Conservation (phyloP, 1,284 basidiomycete genomes). For the Ceratobasidium sp. region DNA sequence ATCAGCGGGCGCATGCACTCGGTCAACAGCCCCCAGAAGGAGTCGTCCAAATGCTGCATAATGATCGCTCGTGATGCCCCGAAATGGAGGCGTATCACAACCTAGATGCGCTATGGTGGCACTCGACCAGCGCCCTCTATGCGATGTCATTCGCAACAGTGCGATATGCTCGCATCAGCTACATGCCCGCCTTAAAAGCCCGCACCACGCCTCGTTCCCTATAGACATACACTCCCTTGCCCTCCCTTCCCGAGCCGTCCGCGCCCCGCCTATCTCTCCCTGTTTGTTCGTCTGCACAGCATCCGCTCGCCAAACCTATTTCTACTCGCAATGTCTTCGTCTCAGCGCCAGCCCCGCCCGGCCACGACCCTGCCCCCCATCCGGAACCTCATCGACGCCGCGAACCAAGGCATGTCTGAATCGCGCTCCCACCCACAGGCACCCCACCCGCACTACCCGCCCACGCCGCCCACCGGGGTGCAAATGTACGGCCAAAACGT, state of each 20-base stretch:
- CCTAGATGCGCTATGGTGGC: constrained; percentile 14
- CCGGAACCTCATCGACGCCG: constrained; percentile 13
- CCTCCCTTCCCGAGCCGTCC: constrained; percentile 1
- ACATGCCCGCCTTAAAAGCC: constrained; percentile 12
- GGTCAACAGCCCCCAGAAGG: constrained; percentile 35
- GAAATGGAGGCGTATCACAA: constrained; percentile 36
- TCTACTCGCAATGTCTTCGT: constrained; percentile 1
- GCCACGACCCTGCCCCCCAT: constrained; percentile 16
- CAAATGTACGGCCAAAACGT: constrained; percentile 21
- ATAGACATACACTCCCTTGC: constrained; percentile 2
- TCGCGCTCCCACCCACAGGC: neutral
- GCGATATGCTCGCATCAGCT: constrained; percentile 2
- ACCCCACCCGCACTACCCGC: constrained; percentile 6
- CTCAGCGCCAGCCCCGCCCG: constrained; percentile 4
- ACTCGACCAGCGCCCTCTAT: neutral
- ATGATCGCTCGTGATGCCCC: constrained; percentile 35
- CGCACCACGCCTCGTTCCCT: constrained; percentile 22
- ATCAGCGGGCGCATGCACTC: neutral
- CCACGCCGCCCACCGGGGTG: neutral
- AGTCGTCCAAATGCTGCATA: constrained; percentile 23
- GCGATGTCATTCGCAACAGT: constrained; percentile 14
- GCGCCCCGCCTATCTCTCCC: neutral
- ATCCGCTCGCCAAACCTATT: constrained; percentile 1
- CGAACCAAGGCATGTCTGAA: constrained; percentile 24
- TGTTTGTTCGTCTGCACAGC: neutral